Conservation (phyloP, 805 yeast species). For the Yamadazyma philogaea region DNA sequence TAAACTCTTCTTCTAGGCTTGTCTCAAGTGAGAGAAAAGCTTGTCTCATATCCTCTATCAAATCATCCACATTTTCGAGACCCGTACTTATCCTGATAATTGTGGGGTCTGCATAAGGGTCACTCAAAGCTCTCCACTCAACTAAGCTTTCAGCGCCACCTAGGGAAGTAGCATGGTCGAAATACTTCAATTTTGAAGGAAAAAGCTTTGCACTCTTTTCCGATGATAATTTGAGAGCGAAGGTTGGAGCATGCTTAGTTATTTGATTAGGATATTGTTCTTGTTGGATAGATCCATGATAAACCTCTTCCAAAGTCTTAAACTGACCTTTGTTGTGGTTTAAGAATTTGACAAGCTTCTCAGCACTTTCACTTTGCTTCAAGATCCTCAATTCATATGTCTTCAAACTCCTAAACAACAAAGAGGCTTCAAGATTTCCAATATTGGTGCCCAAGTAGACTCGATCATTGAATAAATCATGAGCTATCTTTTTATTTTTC, state of each 20-base stretch:
- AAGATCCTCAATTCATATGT: conserved; percentile 71
- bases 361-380: conserved; percentile 63
- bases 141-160: conserved; percentile 91
- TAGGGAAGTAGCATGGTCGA: conserved; percentile 79
- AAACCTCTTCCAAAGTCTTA: conserved; percentile 48
- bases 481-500: conserved; percentile 48
- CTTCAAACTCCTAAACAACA: conserved; percentile 75
- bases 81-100: conserved; percentile 79
- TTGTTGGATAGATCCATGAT: conserved; percentile 75
- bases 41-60: conserved; percentile 67
- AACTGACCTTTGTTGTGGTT: conserved; percentile 46
- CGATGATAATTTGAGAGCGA: conserved; percentile 54
- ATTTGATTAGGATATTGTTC: conserved; percentile 63
- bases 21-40: conserved; percentile 39
- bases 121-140: conserved; percentile 80
- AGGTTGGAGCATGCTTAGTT: conserved; percentile 69
- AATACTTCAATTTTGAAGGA: conserved; percentile 63
- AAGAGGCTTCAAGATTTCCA: conserved; percentile 71
- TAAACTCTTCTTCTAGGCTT: neutral
- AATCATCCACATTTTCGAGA: conserved; percentile 70
- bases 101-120: conserved; percentile 51
- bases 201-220: conserved; percentile 57
- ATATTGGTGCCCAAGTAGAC: conserved; percentile 73
- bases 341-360: conserved; percentile 58
- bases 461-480: conserved; percentile 58